Conservation (phyloP, 2,329 filamentous ascomycete species). For the Sporothrix humicola region DNA sequence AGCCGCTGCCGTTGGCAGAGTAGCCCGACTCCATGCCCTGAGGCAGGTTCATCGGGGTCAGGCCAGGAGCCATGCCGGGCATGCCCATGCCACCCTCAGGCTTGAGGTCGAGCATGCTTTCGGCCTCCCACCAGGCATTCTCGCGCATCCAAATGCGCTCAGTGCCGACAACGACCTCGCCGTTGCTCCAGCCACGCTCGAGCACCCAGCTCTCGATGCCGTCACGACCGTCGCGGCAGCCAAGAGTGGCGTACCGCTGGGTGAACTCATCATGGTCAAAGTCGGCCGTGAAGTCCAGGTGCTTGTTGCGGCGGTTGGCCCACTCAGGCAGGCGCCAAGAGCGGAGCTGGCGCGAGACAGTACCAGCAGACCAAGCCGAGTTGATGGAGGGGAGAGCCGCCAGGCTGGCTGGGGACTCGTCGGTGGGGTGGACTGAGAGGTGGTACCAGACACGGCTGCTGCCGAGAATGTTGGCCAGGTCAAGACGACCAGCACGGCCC, state of each 20-base stretch:
- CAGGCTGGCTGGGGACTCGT: conserved; percentile 77
- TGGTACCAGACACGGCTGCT: conserved; percentile 97
- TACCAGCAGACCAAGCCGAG: conserved; percentile 91
- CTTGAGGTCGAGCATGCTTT: conserved; percentile 92
- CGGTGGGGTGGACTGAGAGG: conserved; percentile 86
- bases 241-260: conserved; percentile 78
- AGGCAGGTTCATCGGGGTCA: conserved; percentile 49
- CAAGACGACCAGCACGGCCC: conserved; percentile 78
- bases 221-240: conserved; percentile 87
- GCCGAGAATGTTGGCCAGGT: conserved; percentile 73
- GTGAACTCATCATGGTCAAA: conserved; percentile 94
- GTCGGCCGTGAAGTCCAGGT: conserved; percentile 93
- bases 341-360: conserved; percentile 89
- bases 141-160: conserved; percentile 97
- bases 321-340: conserved; percentile 94
- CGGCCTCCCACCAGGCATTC: conserved; percentile 94
- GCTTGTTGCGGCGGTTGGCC: conserved; percentile 90
- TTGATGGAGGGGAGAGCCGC: conserved; percentile 73
- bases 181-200: conserved; percentile 97
- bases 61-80: conserved; percentile 35
- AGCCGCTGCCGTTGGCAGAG: conserved; percentile 68
- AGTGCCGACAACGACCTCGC: conserved; percentile 87
- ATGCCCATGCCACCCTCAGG: conserved; percentile 53
- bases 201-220: conserved; percentile 94
- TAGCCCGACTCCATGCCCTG: conserved; percentile 75